These are phyloP conservation scores for Raddia guianensis DNA, from an alignment of 176 grass and related monocot genomes.

Conservation along the genomic window DNA sequence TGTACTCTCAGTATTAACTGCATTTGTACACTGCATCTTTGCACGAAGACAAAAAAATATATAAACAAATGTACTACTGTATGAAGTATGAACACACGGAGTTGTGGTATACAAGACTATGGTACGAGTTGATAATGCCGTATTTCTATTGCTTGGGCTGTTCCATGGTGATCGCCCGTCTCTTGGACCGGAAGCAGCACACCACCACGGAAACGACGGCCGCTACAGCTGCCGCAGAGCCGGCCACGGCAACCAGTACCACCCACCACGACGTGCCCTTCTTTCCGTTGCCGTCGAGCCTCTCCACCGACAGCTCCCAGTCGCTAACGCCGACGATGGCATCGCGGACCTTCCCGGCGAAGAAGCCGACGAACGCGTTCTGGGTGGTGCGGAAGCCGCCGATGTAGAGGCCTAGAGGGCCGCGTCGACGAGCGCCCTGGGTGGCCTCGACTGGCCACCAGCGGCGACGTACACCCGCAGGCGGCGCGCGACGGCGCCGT, in stretches of 20 bases:
- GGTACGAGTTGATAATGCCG: too few species aligned
- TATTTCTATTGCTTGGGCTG: not conserved
- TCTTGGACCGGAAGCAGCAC: not conserved
- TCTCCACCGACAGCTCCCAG: slow-evolving; percentile 32
- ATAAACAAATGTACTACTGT: too few species aligned
- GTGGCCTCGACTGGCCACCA: not conserved
- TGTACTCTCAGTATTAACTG: too few species aligned
- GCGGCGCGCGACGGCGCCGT: slow-evolving; percentile 6
- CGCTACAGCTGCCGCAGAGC: not conserved
- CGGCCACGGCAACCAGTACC: slow-evolving; percentile 23
- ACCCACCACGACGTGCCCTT: slow-evolving; percentile 30
- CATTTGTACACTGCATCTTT: too few species aligned
- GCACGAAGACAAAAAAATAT: too few species aligned
- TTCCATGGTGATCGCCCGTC: not conserved
- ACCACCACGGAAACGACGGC: not conserved
- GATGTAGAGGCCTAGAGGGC: not conserved
- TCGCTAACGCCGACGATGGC: slow-evolving; percentile 18
- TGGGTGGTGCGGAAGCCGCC: not conserved
- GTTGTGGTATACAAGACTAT: too few species aligned
- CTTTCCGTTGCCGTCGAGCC: not conserved
- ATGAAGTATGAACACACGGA: too few species aligned
- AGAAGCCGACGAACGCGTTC: slow-evolving; percentile 31
- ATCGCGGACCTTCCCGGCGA: not conserved
- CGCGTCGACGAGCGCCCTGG: not conserved
- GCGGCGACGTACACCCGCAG: slow-evolving; percentile 30